Evolutionary conservation across 441 rosid species (phyloP).

Genomic region (Euphorbia neoarborescens): DNA sequence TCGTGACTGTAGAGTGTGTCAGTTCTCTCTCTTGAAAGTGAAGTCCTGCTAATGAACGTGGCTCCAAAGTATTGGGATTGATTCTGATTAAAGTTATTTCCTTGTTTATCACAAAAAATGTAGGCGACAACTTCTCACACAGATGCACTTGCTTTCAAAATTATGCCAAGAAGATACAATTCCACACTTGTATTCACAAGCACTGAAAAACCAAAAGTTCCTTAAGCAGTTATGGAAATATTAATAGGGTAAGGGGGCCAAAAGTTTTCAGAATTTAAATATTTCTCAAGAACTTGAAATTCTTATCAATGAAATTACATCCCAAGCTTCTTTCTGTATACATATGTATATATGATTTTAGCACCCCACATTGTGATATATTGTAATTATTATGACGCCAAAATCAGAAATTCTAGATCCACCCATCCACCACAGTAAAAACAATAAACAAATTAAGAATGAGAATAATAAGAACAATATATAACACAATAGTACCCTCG

Average conservation of each 20-base stretch:
- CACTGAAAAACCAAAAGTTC: conserved; percentile 13
- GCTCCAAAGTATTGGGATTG: conserved; percentile 9
- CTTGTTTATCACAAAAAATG: conserved; percentile 7
- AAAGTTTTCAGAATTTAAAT: background rate
- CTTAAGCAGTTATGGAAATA: conserved; percentile 6
- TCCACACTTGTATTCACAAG: background rate
- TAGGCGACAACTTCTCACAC: conserved; percentile 1
- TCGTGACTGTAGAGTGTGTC: conserved; percentile 6
- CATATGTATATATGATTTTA: background rate
- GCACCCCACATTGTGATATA: background rate
- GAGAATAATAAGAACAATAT: too few relatives aligned
- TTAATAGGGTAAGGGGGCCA: background rate
- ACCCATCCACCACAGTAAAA: background rate
- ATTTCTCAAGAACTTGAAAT: background rate
- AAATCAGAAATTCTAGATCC: background rate
- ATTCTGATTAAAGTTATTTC: conserved; percentile 3
- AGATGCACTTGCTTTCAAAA: conserved; percentile 12
- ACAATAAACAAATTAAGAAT: background rate
- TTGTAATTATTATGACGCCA: background rate
- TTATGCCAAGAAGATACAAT: conserved; percentile 12
- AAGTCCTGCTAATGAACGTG: conserved; percentile 7
- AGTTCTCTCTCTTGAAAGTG: conserved; percentile 10
- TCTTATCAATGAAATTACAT: background rate
- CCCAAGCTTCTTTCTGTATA: background rate
- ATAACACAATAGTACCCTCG: background rate